Evolutionary conservation across 2,329 filamentous ascomycete genomes (phyloP).

Genomic region (Mycogone perniciosa): DNA sequence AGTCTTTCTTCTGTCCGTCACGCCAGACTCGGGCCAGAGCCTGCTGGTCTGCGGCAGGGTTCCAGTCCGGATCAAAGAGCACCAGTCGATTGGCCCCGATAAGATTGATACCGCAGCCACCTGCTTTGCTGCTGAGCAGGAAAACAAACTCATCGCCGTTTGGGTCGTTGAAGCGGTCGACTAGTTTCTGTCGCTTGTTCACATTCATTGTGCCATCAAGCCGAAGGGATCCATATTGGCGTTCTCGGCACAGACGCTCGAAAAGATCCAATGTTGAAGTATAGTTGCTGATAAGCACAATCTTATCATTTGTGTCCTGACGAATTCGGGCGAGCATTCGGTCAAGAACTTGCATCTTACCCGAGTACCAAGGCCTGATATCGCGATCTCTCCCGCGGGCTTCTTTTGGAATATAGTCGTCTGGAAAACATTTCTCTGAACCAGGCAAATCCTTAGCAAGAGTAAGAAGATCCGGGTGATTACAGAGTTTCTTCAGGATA

Average conservation of each 20-base stretch:
- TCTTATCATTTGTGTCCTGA: conserved; percentile 96
- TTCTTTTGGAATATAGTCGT: conserved; percentile 85
- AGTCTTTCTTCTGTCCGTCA: conserved; percentile 98
- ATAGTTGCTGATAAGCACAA: conserved; percentile 97
- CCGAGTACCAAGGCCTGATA: conserved; percentile 91
- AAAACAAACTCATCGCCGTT: conserved; percentile 88
- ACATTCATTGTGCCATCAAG: conserved; percentile 98
- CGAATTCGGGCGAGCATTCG: conserved; percentile 95
- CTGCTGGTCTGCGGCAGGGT: conserved; percentile 94
- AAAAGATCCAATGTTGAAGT: conserved; percentile 95
- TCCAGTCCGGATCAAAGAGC: conserved; percentile 97
- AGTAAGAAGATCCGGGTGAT: conserved; percentile 89
- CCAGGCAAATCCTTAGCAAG: conserved; percentile 79
- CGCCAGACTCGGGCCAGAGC: conserved; percentile 96
- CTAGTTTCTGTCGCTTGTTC: conserved; percentile 91
- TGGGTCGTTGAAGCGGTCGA: conserved; percentile 96
- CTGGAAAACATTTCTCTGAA: conserved; percentile 72
- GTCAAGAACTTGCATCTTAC: conserved; percentile 97
- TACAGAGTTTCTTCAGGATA: conserved; percentile 96
- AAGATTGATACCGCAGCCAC: conserved; percentile 91
- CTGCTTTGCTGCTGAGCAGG: conserved; percentile 91
- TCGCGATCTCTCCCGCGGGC: conserved; percentile 83
- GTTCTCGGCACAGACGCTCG: conserved; percentile 78
- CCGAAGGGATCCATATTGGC: conserved; percentile 77
- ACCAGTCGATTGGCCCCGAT: conserved; percentile 93